Evolutionary conservation across 2,329 filamentous ascomycete genomes (phyloP).

Genomic region (Trichoderma breve): DNA sequence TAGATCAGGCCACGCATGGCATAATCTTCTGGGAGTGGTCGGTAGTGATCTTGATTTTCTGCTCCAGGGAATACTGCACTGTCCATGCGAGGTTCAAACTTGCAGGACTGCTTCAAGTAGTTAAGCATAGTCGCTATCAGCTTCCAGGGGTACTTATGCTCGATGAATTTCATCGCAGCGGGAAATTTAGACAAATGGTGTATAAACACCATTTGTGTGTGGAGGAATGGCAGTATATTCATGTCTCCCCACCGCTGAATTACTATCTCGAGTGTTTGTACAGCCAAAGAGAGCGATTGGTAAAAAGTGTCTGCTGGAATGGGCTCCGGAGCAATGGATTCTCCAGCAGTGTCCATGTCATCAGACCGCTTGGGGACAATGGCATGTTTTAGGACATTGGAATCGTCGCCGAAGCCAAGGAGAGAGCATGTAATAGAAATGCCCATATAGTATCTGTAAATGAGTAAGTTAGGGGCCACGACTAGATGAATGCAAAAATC

Average conservation of each 20-base stretch:
- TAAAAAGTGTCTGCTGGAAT: constrained; percentile 30
- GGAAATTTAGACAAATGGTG: constrained; percentile 43
- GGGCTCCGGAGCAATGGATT: constrained; percentile 25
- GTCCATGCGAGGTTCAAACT: constrained; percentile 38
- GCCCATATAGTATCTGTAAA: constrained; percentile 33
- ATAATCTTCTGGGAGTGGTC: constrained; percentile 68
- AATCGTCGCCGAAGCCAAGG: constrained; percentile 37
- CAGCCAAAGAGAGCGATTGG: constrained; percentile 41
- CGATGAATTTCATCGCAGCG: constrained; percentile 44
- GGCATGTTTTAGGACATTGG: constrained; percentile 46
- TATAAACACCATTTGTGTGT: constrained; percentile 61
- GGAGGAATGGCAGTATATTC: constrained; percentile 61
- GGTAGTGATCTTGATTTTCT: constrained; percentile 42
- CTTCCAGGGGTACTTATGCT: constrained; percentile 53
- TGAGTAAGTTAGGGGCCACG: background rate
- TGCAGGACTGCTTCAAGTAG: constrained; percentile 29
- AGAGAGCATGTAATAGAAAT: constrained; percentile 35
- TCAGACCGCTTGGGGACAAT: constrained; percentile 31
- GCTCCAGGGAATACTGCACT: constrained; percentile 47
- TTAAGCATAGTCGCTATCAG: constrained; percentile 41
- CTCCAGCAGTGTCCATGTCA: constrained; percentile 22
- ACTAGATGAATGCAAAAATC: background rate
- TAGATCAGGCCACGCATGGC: constrained; percentile 63
- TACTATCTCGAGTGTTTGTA: constrained; percentile 45
- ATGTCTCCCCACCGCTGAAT: constrained; percentile 54